phyloP scores from a whole-genome alignment of 306 rosid species.

The Sindora glabra region DNA sequence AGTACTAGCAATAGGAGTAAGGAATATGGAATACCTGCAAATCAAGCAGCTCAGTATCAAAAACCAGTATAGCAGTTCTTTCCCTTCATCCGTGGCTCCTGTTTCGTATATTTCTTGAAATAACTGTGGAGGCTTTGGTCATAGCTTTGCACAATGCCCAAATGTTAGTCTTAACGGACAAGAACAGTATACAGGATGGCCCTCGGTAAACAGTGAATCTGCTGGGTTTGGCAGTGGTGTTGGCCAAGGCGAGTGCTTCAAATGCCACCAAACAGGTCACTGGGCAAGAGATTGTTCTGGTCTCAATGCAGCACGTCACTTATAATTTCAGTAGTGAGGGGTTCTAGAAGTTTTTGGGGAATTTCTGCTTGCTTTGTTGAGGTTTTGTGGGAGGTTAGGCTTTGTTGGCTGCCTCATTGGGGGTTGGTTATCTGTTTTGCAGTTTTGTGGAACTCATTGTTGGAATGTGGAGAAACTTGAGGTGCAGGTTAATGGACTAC shows the following conservation, averaged over 20 bases:
- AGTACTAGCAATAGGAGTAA: conserved; percentile 21
- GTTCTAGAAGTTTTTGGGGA: conserved; percentile 24
- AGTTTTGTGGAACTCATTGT: too few species aligned
- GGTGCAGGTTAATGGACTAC: too few species aligned
- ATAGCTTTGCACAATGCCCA: conserved; percentile 61
- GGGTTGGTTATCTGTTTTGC: neutral
- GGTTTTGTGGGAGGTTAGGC: neutral
- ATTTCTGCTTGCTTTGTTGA: neutral
- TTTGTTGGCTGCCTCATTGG: too few species aligned
- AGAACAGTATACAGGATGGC: conserved; percentile 36
- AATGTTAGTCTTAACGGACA: conserved; percentile 33
- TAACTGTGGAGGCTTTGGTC: conserved; percentile 65
- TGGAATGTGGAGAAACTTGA: too few species aligned
- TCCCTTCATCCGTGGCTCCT: conserved; percentile 23
- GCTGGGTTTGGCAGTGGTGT: conserved; percentile 29
- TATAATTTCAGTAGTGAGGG: conserved; percentile 28
- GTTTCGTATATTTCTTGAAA: conserved; percentile 37
- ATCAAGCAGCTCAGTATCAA: conserved; percentile 44
- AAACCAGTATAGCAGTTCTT: conserved; percentile 39
- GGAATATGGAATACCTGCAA: conserved; percentile 39
- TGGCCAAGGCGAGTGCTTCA: conserved; percentile 54
- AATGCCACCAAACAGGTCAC: conserved; percentile 78
- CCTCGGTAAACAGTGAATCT: conserved; percentile 31
- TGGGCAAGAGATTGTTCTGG: conserved; percentile 90
- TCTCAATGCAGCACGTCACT: too few species aligned